Evolutionary conservation across 192 early-diverging fungal species (phyloP), one percentile per base, ranked within the genome.

Genomic region (Gonapodya prolifera): DNA sequence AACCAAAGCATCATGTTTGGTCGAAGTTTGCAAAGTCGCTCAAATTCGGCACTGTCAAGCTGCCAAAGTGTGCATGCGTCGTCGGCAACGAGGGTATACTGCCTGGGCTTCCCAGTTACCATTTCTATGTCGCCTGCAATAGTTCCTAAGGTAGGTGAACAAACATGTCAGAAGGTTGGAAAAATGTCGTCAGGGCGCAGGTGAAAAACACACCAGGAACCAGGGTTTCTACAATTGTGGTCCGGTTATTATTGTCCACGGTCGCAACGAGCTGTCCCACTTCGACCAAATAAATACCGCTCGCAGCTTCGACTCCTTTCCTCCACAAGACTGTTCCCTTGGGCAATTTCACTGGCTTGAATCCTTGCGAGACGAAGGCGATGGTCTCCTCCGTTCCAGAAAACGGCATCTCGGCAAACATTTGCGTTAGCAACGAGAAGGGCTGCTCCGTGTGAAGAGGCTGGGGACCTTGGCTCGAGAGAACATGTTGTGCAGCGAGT

Each of bases 131-230:
- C 28, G 71, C 71, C 71, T 16, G 45, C 45, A 61, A 61, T 61
- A 16, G 45, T 61, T 61, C 45, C 45, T 61, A 23, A 61, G n/a
- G 23, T 61, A 61, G 23, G 23, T 23, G 45, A 61, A 8, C 45
- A 23, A 61, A 61, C 23, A 23, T 61, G 23, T 61, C 8, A 61
- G 71, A 73, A 18, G 8, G 8, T 16, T 69, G n/a, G 45, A 8
- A 69, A 8, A 8, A 69, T 69, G 45, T 16, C 8, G 45, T 69
- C 45, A 69, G 45, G 45, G n/a, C n/a, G 13, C 45, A 16, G n/a
- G n/a, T n/a, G n/a, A n/a, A n/a, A n/a, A n/a, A 90, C 2, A 93
- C 94, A n/a, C 95, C 95, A 0, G 95, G 93, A 34, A 99, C 82
- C 35, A 97, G 91, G 28, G 92, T 94, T 84, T 97, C 94, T 1